Base-by-base conservation (phyloP, 441 rosid genomes). In the Erysimum cheiri region DNA sequence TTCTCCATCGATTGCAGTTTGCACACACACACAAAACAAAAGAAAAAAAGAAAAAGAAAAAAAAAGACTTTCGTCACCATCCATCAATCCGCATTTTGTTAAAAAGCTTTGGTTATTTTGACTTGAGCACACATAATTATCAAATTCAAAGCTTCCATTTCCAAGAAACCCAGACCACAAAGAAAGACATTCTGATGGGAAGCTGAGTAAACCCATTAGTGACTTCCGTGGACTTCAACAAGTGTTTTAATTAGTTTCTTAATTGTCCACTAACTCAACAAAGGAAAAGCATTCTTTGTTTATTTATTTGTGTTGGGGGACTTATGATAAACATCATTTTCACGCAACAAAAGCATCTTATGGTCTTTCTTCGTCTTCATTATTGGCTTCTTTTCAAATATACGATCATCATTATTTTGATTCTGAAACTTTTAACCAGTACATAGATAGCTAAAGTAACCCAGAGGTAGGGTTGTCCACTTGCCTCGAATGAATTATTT, bases 391-490 rank as follows among this genome's bases (percentile, higher is more conserved):
- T 64, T 64, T 64, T 64, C 50, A 64, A 33, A 64, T 40, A 63
- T 35, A 46, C 12, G 49, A 64, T 56, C 59, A 63, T 62, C 73
- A 59, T 49, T 71, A 57, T 64, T 55, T 55, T 72, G 35, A 56
- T 64, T 55, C 15, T 19, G 17, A 55, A 28, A 55, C 75, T 55
- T 64, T 64, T 15, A 55, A 47, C 41, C 50, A 44, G 75, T 62
- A 60, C 46, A 31, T 13, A 49, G 28, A 71, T 53, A 33, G 47
- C 75, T 56, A 14, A 49, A 57, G 31, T 50, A 9, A 7, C 46
- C 15, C 32, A 26, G 58, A 35, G 64, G 70, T 64, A 46, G 75
- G 75, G 64, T 47, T 55, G 50, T 47, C 70, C 65, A 72, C 65
- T 72, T 72, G 64, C 56, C 70, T 28, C 15, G 41, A 54, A 72